phyloP scores from a whole-genome alignment of 441 rosid genomes.

The Syzygium syzygioides region DNA sequence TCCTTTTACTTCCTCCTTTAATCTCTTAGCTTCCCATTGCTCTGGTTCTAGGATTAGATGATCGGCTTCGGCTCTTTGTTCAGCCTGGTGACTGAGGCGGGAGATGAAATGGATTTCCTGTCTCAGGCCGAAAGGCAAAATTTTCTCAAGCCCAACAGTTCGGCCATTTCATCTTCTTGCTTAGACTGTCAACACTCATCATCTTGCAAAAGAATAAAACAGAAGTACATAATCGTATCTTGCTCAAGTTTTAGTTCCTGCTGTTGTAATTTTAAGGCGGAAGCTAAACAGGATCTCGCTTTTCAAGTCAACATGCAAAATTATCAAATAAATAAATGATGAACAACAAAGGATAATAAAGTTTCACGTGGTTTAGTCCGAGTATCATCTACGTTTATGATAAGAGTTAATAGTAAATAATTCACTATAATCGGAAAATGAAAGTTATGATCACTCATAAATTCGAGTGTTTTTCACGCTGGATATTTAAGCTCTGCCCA shows the following conservation, averaged over 20 bases:
- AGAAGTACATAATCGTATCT: neutral
- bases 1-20: neutral
- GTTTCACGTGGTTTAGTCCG: no score
- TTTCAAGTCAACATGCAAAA: neutral
- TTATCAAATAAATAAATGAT: no score
- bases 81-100: neutral
- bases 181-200: neutral
- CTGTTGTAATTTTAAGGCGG: neutral
- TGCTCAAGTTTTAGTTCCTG: neutral
- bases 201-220: neutral
- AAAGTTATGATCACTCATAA: fast-evolving
- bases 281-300: neutral
- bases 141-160: neutral
- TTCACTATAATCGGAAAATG: no score
- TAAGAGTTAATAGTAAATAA: fast-evolving
- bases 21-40: neutral
- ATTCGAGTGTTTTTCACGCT: no score
- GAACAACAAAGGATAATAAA: neutral
- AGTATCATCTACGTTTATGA: fast-evolving
- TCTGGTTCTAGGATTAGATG: neutral
- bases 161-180: neutral
- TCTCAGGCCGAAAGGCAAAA: neutral
- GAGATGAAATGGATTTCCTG: neutral
- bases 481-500: no score
- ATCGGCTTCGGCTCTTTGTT: neutral